Conservation (phyloP, 495 filamentous ascomycete species). For the Penicillium desertorum region DNA sequence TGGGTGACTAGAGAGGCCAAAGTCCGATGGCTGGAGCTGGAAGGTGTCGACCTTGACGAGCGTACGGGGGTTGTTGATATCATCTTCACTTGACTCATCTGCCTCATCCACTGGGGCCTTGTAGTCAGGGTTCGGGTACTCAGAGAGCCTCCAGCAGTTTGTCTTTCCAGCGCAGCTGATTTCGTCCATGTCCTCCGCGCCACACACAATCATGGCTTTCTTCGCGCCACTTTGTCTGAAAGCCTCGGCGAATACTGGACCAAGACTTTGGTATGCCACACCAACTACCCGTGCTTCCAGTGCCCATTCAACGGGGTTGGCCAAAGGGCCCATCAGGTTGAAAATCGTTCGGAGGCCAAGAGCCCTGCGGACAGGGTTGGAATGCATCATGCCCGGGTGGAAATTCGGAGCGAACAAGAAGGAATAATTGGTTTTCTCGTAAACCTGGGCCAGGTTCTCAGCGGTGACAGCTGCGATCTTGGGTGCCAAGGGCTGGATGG, state of each 20-base stretch:
- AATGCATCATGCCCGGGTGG: slow-evolving; percentile 88
- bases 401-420: slow-evolving; percentile 97
- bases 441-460: slow-evolving; percentile 64
- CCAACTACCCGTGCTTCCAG: slow-evolving; percentile 90
- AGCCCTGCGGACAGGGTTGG: slow-evolving; percentile 76
- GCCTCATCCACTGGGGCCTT: slow-evolving; percentile 27
- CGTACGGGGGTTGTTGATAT: slow-evolving; percentile 39
- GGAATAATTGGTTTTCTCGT: slow-evolving; percentile 77
- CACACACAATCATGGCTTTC: slow-evolving; percentile 90
- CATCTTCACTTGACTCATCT: slow-evolving; percentile 42
- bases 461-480: slow-evolving; percentile 71
- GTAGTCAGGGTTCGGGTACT: slow-evolving; percentile 50
- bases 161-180: slow-evolving; percentile 84
- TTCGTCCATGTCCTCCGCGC: slow-evolving; percentile 93
- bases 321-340: slow-evolving; percentile 89
- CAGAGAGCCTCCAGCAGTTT: slow-evolving; percentile 79
- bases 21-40: slow-evolving; percentile 72
- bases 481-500: slow-evolving; percentile 66
- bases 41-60: slow-evolving; percentile 68
- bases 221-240: slow-evolving; percentile 70
- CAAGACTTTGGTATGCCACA: slow-evolving; percentile 81
- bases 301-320: slow-evolving; percentile 76
- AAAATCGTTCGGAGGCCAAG: slow-evolving; percentile 93
- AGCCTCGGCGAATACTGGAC: slow-evolving; percentile 83
- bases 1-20: slow-evolving; percentile 75